Evolutionary conservation across 495 filamentous ascomycete species (phyloP), one percentile per base, ranked within the genome.

Genomic region (Penicillium flavigenum): DNA sequence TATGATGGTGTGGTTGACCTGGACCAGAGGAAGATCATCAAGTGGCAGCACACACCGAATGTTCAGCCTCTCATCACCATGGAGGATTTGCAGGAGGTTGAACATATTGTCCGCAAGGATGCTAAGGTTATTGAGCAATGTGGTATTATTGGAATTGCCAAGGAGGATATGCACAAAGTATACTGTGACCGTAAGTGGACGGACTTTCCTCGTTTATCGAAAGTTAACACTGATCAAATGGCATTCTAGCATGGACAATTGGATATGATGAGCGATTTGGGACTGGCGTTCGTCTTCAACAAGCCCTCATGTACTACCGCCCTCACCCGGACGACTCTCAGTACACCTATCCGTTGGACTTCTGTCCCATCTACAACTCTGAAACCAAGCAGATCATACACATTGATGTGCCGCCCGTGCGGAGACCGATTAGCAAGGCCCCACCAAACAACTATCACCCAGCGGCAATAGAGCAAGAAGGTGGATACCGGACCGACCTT

Each of bases 281-380:
- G 50, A 92, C 74, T 63, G 81, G 79, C 34, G 79, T 91, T 29
- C 87, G 92, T 55, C 81, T 96, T 16, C 92, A 97, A 67, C 92
- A 97, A 71, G 92, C 91, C 16, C 76, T 97, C 38, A 96, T 96
- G 90, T 97, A 97, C 77, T 97, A 96, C 70, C 85, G 92, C 24
- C 92, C 91, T 16, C 81, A 92, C 63, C 58, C 87, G 41, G 92
- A 97, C 65, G 89, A 92, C 72, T 89, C 83, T 63, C 92, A 97
- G 72, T 97, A 97, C 72, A 87, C 88, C 19, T 96, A 86, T 64
- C 92, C 92, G 0, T 81, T 97, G 48, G 92, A 97, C 73, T 97
- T 97, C 79, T 95, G 90, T 63, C 92, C 92, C 3, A 95, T 97
- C 68, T 93, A 82, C 75, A 91, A 96, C 61, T 83, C 90, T 12